phyloP scores from a whole-genome alignment of 2,329 filamentous ascomycete species.

The Cladosporium colombiae region DNA sequence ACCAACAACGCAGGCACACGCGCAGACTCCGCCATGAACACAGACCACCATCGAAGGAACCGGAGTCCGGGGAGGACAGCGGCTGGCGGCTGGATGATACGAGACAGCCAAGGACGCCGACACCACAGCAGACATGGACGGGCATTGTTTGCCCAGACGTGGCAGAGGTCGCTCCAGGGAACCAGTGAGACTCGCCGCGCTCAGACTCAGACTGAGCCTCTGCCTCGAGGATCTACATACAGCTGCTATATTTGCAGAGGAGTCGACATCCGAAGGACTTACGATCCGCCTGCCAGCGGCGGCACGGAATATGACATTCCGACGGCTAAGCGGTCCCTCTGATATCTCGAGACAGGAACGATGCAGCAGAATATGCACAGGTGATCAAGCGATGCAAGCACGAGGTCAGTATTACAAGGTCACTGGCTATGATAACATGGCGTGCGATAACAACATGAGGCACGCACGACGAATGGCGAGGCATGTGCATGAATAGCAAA shows the following conservation, averaged over 20 bases:
- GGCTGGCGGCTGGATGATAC: not conserved
- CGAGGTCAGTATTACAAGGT: not conserved
- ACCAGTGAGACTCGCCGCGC: not conserved
- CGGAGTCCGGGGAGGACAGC: slow-evolving; percentile 13
- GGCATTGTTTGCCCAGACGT: not conserved
- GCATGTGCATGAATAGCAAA: slow-evolving; percentile 1
- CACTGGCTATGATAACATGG: not conserved
- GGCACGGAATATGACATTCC: slow-evolving; percentile 9
- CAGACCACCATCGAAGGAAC: slow-evolving; percentile 12
- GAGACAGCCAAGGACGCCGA: slow-evolving; percentile 10
- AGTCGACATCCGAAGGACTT: slow-evolving; percentile 10
- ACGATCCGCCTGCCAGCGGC: slow-evolving; percentile 9
- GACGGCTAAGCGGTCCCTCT: not conserved
- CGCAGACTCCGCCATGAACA: slow-evolving; percentile 1
- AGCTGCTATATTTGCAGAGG: not conserved
- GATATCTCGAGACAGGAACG: not conserved
- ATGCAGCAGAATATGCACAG: not conserved
- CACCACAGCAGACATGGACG: not conserved
- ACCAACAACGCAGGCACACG: not conserved
- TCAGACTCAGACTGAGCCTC: not conserved
- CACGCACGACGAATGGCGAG: not conserved
- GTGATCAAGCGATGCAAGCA: not conserved
- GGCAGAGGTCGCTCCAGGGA: not conserved
- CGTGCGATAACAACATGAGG: not conserved
- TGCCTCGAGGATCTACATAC: not conserved